Evolutionary conservation across 768 basidiomycete genomes (phyloP).

Genomic region (Lactifluus volemus): DNA sequence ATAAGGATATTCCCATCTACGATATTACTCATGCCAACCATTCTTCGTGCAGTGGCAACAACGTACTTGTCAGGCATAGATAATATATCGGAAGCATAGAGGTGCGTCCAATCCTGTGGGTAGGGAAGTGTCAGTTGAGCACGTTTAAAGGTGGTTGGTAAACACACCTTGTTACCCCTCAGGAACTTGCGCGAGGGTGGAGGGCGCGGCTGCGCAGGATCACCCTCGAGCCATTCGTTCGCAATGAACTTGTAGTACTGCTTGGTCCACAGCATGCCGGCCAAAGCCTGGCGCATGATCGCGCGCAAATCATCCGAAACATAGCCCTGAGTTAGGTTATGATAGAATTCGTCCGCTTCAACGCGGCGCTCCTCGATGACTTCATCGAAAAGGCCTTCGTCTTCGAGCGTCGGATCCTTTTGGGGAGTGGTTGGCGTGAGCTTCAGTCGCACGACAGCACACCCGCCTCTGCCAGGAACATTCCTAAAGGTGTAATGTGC

Average conservation of each 20-base stretch:
- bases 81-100: slow-evolving; percentile 91
- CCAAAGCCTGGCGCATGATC: slow-evolving; percentile 92
- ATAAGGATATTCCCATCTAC: slow-evolving; percentile 97
- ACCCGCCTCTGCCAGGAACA: slow-evolving; percentile 88
- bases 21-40: slow-evolving; percentile 8
- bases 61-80: slow-evolving; percentile 98
- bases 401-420: slow-evolving; percentile 73
- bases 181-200: slow-evolving; percentile 81
- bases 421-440: slow-evolving; percentile 69
- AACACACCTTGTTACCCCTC: slow-evolving; percentile 59
- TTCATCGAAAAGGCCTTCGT: slow-evolving; percentile 86
- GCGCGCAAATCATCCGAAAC: slow-evolving; percentile 90
- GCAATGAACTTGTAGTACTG: slow-evolving; percentile 96
- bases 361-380: slow-evolving; percentile 81
- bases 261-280: slow-evolving; percentile 98
- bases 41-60: not conserved
- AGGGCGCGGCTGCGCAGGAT: slow-evolving; percentile 90
- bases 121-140: not conserved
- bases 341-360: slow-evolving; percentile 96
- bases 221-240: slow-evolving; percentile 93
- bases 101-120: slow-evolving; percentile 86
- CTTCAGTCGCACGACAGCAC: slow-evolving; percentile 90
- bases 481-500: slow-evolving; percentile 84
- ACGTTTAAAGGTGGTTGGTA: not conserved
- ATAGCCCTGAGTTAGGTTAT: slow-evolving; percentile 66